Evolutionary conservation across 2,329 filamentous ascomycete species (phyloP).

Genomic region (Aspergillus sp.): DNA sequence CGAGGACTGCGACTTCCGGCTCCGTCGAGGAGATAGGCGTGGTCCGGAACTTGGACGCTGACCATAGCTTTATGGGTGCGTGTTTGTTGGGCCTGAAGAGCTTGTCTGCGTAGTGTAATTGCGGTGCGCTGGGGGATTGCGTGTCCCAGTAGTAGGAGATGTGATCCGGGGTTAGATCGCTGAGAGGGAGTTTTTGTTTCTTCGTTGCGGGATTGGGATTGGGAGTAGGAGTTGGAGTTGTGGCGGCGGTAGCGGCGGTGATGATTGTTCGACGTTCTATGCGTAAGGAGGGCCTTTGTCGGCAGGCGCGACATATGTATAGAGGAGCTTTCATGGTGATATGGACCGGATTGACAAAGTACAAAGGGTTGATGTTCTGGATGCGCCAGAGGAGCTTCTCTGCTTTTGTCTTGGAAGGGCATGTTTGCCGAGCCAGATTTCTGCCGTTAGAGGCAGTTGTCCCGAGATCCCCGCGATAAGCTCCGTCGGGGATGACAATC

Average conservation of each 20-base stretch:
- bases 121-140: slow-evolving; percentile 44
- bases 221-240: slow-evolving; percentile 6
- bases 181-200: slow-evolving; percentile 33
- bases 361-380: not conserved
- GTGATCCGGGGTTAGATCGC: slow-evolving; percentile 37
- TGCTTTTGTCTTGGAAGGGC: slow-evolving; percentile 19
- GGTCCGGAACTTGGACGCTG: slow-evolving; percentile 62
- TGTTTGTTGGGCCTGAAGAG: slow-evolving; percentile 53
- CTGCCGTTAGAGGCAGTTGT: slow-evolving; percentile 8
- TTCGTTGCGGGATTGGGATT: slow-evolving; percentile 12
- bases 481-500: not conserved
- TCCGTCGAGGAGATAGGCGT: slow-evolving; percentile 58
- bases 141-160: slow-evolving; percentile 59
- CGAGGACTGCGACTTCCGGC: slow-evolving; percentile 69
- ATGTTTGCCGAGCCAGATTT: slow-evolving; percentile 20
- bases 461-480: slow-evolving; percentile 27
- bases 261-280: slow-evolving; percentile 12
- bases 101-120: slow-evolving; percentile 51
- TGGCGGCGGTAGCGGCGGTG: slow-evolving; percentile 20
- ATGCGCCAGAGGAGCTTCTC: slow-evolving; percentile 21
- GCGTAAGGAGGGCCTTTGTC: slow-evolving; percentile 12
- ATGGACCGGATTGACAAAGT: not conserved
- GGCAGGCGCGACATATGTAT: slow-evolving; percentile 18
- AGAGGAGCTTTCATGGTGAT: slow-evolving; percentile 12
- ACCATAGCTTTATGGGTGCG: slow-evolving; percentile 62